Conservation (phyloP, 495 filamentous ascomycete species). For the Rusavskia elegans region DNA sequence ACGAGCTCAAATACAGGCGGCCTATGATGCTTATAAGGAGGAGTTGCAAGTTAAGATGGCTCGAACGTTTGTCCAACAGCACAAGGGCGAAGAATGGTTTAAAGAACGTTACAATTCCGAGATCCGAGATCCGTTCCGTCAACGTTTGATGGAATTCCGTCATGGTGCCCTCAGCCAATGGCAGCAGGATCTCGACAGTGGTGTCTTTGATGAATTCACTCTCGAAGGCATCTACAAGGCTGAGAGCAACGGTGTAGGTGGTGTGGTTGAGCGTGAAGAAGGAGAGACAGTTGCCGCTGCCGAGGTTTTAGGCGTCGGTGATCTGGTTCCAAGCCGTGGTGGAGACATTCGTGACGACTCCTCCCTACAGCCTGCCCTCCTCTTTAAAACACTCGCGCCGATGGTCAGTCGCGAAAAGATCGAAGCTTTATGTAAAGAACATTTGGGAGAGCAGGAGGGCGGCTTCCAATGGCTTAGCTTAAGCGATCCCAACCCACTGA, state of each 20-base stretch:
- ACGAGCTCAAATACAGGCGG: conserved; percentile 73
- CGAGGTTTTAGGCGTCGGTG: conserved; percentile 82
- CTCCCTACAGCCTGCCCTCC: conserved; percentile 68
- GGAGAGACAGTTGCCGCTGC: conserved; percentile 79
- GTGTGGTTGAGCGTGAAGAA: conserved; percentile 84
- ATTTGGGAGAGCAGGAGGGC: conserved; percentile 70
- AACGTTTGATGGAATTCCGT: conserved; percentile 58
- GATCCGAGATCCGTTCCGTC: conserved; percentile 49
- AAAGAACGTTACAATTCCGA: conserved; percentile 85
- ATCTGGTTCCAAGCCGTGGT: conserved; percentile 63
- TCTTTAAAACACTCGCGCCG: conserved; percentile 97
- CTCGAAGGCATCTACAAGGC: conserved; percentile 91
- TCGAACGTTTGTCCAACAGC: conserved; percentile 68
- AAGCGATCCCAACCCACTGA: conserved; percentile 90
- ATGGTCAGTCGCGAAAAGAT: conserved; percentile 90
- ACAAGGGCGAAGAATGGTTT: conserved; percentile 95
- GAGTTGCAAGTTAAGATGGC: conserved; percentile 87
- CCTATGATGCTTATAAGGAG: conserved; percentile 89
- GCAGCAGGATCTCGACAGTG: conserved; percentile 65
- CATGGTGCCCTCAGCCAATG: conserved; percentile 62
- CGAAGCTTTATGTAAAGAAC: conserved; percentile 81
- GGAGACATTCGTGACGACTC: conserved; percentile 74
- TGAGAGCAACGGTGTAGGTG: conserved; percentile 76
- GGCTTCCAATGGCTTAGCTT: conserved; percentile 85
- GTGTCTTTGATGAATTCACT: conserved; percentile 84